Conservation (phyloP, 495 filamentous ascomycete species). For the Penicillium cinerascens region DNA sequence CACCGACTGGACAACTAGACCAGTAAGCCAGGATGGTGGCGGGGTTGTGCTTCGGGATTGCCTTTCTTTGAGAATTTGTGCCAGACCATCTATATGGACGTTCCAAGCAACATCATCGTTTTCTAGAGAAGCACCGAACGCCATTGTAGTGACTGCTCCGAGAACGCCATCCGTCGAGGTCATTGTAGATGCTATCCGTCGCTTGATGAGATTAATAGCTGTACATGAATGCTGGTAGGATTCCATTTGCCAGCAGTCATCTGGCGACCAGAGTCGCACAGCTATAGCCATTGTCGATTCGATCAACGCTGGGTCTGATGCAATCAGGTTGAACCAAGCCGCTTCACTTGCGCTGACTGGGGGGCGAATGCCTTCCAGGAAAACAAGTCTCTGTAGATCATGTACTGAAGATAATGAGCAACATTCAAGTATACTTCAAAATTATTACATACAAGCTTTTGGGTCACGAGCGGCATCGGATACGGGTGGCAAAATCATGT, state of each 20-base stretch:
- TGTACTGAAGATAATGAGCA: background rate
- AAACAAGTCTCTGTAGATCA: slow-evolving; percentile 6
- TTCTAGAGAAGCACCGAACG: slow-evolving; percentile 18
- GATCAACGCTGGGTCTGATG: slow-evolving; percentile 22
- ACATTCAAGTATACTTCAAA: background rate
- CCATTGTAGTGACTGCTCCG: slow-evolving; percentile 23
- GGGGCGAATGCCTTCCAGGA: slow-evolving; percentile 3
- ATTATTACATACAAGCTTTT: background rate
- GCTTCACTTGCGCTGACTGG: slow-evolving; percentile 14
- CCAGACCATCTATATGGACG: slow-evolving; percentile 25
- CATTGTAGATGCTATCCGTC: background rate
- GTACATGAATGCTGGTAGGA: background rate
- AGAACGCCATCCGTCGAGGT: slow-evolving; percentile 19
- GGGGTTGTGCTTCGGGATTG: slow-evolving; percentile 1
- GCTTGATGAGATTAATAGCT: background rate
- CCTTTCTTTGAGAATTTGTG: slow-evolving; percentile 20
- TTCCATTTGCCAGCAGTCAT: slow-evolving; percentile 10
- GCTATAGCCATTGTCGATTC: slow-evolving; percentile 23
- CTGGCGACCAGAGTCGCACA: slow-evolving; percentile 12
- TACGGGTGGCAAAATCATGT: background rate
- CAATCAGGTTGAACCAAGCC: slow-evolving; percentile 17
- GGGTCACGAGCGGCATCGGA: background rate
- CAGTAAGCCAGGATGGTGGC: background rate
- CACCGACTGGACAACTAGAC: too few relatives aligned
- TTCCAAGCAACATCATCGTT: slow-evolving; percentile 18